Base-by-base conservation (phyloP, 192 early-diverging fungal species). In the Backusella circina region DNA sequence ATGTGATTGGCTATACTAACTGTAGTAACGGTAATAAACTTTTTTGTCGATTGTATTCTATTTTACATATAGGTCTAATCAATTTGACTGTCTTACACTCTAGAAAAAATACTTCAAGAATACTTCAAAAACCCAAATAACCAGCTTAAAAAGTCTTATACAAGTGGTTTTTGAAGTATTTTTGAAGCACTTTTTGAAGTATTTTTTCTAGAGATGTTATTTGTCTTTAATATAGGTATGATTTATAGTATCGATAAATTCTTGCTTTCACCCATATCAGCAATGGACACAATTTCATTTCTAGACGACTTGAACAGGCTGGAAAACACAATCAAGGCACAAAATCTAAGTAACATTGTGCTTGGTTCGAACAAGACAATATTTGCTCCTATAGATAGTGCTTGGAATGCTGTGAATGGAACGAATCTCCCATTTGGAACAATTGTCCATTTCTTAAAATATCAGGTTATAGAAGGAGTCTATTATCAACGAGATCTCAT, bases 381-480 rank as follows among this genome's bases (percentile, higher is more conserved):
- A n/a, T 70, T 70, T 37, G 67, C 67, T n/a, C 75, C 67, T 30
- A 32, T 61, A 26, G 69, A 75, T 30, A 51, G 23, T 3, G 67
- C 75, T 2, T 70, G 75, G 67, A 44, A 51, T 16, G 16, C 33
- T 31, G 23, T 70, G 32, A 54, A 54, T 61, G 67, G 68, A 16
- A 18, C 39, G 13, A 41, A 4, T 30, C 66, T 70, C 21, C 75
- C 47, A 32, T 54, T 61, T 61, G 75, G 50, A 35, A 75, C 68
- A 16, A 23, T 75, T 36, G 31, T 75, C 18, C 66, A 68, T 54
- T 44, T 69, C 30, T 26, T 70, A 16, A 75, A 75, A 38, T 75
- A 75, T 37, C 37, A 23, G 9, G 67, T 69, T 5, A 33, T 69
- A 13, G 41, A 67, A 50, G 74, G 74, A 21, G 30, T 61, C 0